Evolutionary conservation across 805 yeast genomes (phyloP).

Genomic region (Yamadazyma paraphyllophila): DNA sequence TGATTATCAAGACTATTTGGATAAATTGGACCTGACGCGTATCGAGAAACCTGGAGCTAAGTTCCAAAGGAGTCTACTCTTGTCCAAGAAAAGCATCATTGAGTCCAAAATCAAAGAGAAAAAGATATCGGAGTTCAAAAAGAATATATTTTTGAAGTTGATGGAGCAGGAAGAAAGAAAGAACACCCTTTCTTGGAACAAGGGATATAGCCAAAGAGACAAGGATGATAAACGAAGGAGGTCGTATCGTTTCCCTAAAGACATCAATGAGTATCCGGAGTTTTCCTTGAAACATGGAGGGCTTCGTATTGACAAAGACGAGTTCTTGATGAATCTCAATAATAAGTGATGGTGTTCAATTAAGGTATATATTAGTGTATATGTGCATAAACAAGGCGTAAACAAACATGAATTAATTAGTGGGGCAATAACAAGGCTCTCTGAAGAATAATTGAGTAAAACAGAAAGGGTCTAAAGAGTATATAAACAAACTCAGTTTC

Average conservation of each 20-base stretch:
- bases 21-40: neutral
- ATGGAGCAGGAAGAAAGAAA: neutral
- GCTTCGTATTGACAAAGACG: conserved; percentile 10
- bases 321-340: conserved; percentile 7
- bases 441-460: neutral
- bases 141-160: conserved; percentile 4
- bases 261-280: conserved; percentile 5
- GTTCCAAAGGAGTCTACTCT: neutral
- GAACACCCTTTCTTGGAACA: conserved; percentile 10
- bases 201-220: conserved; percentile 6
- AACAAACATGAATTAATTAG: neutral
- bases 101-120: conserved; percentile 3
- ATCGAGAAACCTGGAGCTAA: neutral
- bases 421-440: too few species aligned
- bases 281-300: conserved; percentile 12
- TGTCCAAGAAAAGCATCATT: neutral
- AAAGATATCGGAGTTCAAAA: conserved; percentile 2
- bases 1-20: conserved; percentile 9
- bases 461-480: neutral
- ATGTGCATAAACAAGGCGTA: conserved; percentile 3
- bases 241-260: neutral
- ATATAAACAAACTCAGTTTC: conserved; percentile 21
- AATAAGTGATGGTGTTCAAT: neutral
- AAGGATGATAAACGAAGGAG: too few species aligned
- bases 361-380: neutral